These are phyloP conservation scores for Eutreptiella sp. DNA, from an alignment of 208 protist species.

Conservation along the genomic window DNA sequence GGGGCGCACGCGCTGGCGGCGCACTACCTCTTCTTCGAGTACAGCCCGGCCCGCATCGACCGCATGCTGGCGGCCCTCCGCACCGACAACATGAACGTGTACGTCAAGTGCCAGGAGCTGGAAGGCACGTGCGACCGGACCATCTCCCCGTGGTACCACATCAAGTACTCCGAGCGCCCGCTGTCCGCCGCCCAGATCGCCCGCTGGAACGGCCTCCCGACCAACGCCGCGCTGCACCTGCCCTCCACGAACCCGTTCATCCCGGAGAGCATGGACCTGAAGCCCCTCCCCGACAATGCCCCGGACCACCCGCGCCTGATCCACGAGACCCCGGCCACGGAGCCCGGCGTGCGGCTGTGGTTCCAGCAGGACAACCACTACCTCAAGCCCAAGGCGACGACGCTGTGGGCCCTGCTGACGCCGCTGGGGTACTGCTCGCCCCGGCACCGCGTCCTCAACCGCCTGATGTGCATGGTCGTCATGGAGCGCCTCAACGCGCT, in stretches of 20 bases:
- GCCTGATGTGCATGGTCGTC: neutral
- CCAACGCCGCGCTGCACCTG: neutral
- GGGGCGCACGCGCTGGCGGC: neutral
- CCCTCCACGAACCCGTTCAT: constrained; percentile 4
- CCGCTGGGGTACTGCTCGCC: neutral
- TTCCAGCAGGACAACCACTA: constrained; percentile 11
- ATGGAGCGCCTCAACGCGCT: neutral
- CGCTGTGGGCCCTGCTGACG: neutral
- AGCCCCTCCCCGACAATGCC: no score
- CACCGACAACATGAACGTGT: no score
- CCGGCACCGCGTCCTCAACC: neutral
- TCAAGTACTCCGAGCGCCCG: no score
- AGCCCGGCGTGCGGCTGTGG: neutral
- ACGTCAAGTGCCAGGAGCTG: no score
- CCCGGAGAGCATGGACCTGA: neutral
- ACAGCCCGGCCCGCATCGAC: no score
- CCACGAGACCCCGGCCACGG: no score
- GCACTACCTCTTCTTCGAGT: constrained; percentile 8
- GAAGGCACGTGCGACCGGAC: no score
- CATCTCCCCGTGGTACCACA: no score
- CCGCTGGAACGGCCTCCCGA: neutral
- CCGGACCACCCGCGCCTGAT: neutral
- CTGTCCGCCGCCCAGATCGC: no score
- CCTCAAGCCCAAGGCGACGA: neutral
- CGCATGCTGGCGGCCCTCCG: no score